Evolutionary conservation across 257 asterid species (phyloP).

Genomic region (Henckelia pumila): DNA sequence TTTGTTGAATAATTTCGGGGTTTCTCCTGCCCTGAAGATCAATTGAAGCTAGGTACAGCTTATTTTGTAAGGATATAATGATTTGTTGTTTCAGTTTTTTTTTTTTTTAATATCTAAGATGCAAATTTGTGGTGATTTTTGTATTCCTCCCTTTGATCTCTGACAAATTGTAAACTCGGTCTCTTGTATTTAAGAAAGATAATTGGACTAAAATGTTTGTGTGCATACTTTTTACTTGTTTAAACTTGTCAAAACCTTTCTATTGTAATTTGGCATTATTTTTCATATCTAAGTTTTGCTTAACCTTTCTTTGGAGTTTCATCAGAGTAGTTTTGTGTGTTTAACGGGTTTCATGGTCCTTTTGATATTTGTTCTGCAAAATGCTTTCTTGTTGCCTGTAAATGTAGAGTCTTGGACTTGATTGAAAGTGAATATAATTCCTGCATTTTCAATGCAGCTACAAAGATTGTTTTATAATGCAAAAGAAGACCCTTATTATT

Average conservation of each 20-base stretch:
- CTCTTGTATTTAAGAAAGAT: background rate
- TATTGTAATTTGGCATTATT: background rate
- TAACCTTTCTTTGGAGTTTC: background rate
- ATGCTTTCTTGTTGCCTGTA: no score
- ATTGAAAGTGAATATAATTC: no score
- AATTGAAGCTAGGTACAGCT: background rate
- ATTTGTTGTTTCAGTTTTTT: background rate
- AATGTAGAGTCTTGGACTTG: no score
- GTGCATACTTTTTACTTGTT: background rate
- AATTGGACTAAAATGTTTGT: background rate
- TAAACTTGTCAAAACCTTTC: background rate
- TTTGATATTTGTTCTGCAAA: no score
- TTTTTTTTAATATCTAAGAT: no score
- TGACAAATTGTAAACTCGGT: background rate
- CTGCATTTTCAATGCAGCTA: no score
- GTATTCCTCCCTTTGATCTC: background rate
- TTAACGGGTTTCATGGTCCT: no score
- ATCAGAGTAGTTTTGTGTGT: background rate
- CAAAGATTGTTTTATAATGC: no score
- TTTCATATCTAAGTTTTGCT: background rate
- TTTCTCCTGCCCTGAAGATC: background rate
- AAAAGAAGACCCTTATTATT: no score
- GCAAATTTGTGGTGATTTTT: background rate
- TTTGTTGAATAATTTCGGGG: no score
- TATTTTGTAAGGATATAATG: background rate